These are phyloP conservation scores for Craterostigma plantagineum DNA, from an alignment of 257 asterid genomes.

Conservation along the genomic window DNA sequence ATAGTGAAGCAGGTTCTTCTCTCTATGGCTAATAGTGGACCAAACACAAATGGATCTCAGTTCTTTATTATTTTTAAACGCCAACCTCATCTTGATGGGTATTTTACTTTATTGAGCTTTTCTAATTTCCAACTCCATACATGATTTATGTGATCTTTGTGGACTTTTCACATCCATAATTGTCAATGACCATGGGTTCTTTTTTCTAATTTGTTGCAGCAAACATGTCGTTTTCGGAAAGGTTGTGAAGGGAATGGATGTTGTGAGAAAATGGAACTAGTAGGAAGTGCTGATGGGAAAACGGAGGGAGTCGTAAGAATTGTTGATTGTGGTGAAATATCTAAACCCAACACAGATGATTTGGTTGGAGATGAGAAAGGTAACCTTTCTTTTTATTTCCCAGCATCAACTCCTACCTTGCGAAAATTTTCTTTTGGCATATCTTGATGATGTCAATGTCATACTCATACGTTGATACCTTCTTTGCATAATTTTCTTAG, in stretches of 20 bases:
- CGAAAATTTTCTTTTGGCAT: not conserved
- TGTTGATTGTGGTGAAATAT: constrained; percentile 60
- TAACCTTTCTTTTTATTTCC: constrained; percentile 9
- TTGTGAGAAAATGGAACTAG: constrained; percentile 69
- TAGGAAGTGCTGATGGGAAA: constrained; percentile 58
- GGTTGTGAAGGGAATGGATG: constrained; percentile 78
- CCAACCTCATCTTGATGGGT: constrained; percentile 97
- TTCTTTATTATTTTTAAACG: constrained; percentile 79
- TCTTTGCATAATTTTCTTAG: constrained; percentile 14
- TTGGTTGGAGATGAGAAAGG: constrained; percentile 43
- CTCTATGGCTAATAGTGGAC: constrained; percentile 98
- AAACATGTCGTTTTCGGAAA: constrained; percentile 96
- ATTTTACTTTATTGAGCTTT: constrained; percentile 10
- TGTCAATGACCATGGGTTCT: constrained; percentile 5
- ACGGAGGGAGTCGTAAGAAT: constrained; percentile 51
- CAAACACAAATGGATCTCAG: constrained; percentile 94
- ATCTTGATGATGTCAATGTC: constrained; percentile 5
- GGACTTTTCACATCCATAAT: constrained; percentile 5
- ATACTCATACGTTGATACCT: not conserved
- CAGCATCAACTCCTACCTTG: not conserved
- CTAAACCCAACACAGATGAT: constrained; percentile 18
- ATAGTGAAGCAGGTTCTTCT: constrained; percentile 62
- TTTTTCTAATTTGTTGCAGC: constrained; percentile 26
- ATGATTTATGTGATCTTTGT: not conserved
- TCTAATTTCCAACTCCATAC: not conserved